A percentile compares a stretch with the other conserved stretches of the same genome.
These are phyloP conservation scores for Pyrenophora graminea DNA, from an alignment of 2,329 filamentous ascomycete species.

Conservation along the genomic window DNA sequence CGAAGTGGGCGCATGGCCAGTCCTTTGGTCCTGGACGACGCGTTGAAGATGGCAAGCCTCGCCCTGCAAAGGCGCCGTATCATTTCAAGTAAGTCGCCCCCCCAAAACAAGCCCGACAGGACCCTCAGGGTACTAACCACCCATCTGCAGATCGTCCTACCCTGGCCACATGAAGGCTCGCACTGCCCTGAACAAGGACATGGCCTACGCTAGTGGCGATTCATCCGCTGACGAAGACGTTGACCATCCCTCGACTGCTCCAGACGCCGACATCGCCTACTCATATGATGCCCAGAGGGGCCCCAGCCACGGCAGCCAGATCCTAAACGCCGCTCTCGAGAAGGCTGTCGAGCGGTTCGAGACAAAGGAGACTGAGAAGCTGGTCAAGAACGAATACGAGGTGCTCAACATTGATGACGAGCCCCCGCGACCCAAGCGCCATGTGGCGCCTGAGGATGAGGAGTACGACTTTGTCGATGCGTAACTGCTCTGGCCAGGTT, in stretches of 20 bases:
- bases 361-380: slow-evolving; percentile 63
- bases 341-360: slow-evolving; percentile 65
- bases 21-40: slow-evolving; percentile 46
- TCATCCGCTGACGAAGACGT: slow-evolving; percentile 53
- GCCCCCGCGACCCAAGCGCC: slow-evolving; percentile 38
- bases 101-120: not conserved
- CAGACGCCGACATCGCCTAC: slow-evolving; percentile 57
- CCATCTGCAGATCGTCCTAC: slow-evolving; percentile 21
- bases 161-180: slow-evolving; percentile 41
- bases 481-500: slow-evolving; percentile 15
- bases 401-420: slow-evolving; percentile 51
- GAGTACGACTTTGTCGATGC: slow-evolving; percentile 50
- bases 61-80: slow-evolving; percentile 41
- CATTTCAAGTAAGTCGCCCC: slow-evolving; percentile 34
- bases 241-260: slow-evolving; percentile 50
- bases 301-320: slow-evolving; percentile 59
- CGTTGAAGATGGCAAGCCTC: slow-evolving; percentile 41
- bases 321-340: slow-evolving; percentile 60
- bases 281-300: slow-evolving; percentile 58
- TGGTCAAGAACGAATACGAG: slow-evolving; percentile 65
- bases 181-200: slow-evolving; percentile 50
- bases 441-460: slow-evolving; percentile 43
- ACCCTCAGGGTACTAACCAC: slow-evolving; percentile 22
- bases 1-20: slow-evolving; percentile 57
- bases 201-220: slow-evolving; percentile 46